Base-by-base conservation (phyloP, 495 filamentous ascomycete genomes). In the Neurospora intermedia region DNA sequence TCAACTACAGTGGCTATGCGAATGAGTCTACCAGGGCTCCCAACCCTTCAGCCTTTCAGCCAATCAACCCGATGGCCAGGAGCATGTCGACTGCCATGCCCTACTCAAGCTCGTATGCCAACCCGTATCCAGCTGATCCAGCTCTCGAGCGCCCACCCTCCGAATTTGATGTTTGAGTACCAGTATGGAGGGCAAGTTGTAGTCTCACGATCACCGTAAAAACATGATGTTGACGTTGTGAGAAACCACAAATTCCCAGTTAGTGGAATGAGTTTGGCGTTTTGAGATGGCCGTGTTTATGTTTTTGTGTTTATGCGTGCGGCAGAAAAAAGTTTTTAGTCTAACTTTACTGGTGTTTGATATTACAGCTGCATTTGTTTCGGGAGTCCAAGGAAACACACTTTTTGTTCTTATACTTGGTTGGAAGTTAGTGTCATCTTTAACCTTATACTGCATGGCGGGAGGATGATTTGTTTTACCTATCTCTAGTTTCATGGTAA, bases 21-120 rank as follows among this genome's bases (percentile, higher is more conserved):
- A 77, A 74, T 40, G 79, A 82, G 54, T 66, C 54, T 18, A 46
- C 74, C 42, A 84, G 82, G 72, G 48, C 80, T 6, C 6, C 77
- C 35, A 66, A 66, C 27, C 73, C 76, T 11, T 15, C 72, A 3
- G 72, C 42, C 40, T 80, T 80, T 66, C 77, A 76, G 69, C 62
- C 78, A 2, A 74, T 78, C 69, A 76, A 72, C 35, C 39, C 66
- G 20, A 75, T 76, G 74, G 76, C 69, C 35, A 70, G 46, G 20
- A 71, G 54, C 54, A 70, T 43, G 40, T 80, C 66, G 73, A 54
- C 35, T 69, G n/a, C 71, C 18, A 73, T 77, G 75, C 16, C 73
- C 3, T 79, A 73, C 45, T 66, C 45, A n/a, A 76, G 69, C 43
- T 42, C 69, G 10, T 79, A 75, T 69, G 27, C 43, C 20, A 69